A percentile compares a stretch with the other conserved stretches of the same genome.
Conservation (phyloP, 495 filamentous ascomycete genomes). For the Recurvomyces mirabilis region DNA sequence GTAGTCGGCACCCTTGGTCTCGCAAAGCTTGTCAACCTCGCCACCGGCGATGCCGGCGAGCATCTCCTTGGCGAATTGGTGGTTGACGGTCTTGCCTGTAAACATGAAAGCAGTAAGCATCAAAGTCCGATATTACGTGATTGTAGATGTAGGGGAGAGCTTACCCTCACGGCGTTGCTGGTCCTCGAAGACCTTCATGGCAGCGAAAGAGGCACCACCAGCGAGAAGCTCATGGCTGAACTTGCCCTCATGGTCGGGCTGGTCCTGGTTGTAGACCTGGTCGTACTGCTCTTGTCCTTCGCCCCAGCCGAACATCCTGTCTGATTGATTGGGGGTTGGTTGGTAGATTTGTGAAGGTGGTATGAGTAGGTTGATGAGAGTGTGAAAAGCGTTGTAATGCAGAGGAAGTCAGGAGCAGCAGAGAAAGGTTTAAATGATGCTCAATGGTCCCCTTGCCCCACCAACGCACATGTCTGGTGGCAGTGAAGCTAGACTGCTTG, state of each 20-base stretch:
- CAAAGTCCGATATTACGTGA: neutral
- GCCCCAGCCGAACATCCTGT: slow-evolving; percentile 31
- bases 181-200: slow-evolving; percentile 71
- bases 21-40: slow-evolving; percentile 67
- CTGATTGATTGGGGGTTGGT: slow-evolving; percentile 12
- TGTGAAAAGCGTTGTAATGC: neutral
- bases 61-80: slow-evolving; percentile 68
- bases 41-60: slow-evolving; percentile 58
- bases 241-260: slow-evolving; percentile 39
- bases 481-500: too few relatives aligned
- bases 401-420: too few relatives aligned
- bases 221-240: slow-evolving; percentile 64
- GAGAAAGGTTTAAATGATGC: neutral
- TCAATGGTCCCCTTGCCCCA: neutral
- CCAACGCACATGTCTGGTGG: slow-evolving; percentile 1
- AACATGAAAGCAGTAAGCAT: neutral
- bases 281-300: slow-evolving; percentile 38
- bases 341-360: too few relatives aligned
- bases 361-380: neutral
- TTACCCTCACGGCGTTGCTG: slow-evolving; percentile 59
- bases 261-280: slow-evolving; percentile 37
- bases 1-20: slow-evolving; percentile 66
- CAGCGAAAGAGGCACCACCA: slow-evolving; percentile 67
- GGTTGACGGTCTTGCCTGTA: slow-evolving; percentile 56
- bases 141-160: too few relatives aligned